Base-by-base conservation (phyloP, 2,329 filamentous ascomycete genomes). In the Talaromyces sp. region DNA sequence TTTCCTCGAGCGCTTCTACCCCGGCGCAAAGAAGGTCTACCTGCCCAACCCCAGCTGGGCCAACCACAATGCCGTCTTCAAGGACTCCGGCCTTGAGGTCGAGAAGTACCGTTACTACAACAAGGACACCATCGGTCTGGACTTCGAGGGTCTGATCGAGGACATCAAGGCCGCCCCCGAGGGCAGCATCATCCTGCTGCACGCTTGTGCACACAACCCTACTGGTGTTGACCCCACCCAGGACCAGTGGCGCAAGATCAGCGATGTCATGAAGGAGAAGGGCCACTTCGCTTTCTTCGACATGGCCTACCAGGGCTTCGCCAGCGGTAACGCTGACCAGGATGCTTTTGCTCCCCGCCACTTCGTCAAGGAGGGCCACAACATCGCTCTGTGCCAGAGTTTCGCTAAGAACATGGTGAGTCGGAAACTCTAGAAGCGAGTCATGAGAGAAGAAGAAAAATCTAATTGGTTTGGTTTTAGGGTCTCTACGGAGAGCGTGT, bases 301-400 rank as follows among this genome's bases (percentile, higher is more conserved):
- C 77, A 97, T 97, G 92, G 93, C 93, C 61, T 99, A 99, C 83
- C 93, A 99, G 80, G 93, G 93, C 67, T 97, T 99, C 71, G 93
- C 93, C 66, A 94, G 88, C 61, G 93, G 93, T 65, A 85, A 96
- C 78, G 94, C 90, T 61, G 85, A 95, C 81, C 87, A 87, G 76
- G 93, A 99, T 73, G 94, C 94, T 60, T 97, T 93, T 73, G 90
- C 94, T 56, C 84, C 97, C 63, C 87, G 94, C 64, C 83, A 97
- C 82, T 99, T 99, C 75, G 86, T 97, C 73, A 84, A 91, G 78
- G 81, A 97, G 79, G 93, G 93, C 67, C 91, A 96, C 81, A 85
- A 91, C 71, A 86, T 94, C 71, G 87, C 86, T 70, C 86, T 97
- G 59, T 88, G 89, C 68, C 93, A 97, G 81, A 94, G 89, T 49